Percentiles rank a stretch among this genome's conserved stretches.
Evolutionary conservation across 345 rosid genomes (phyloP).

Genomic region (Eutrema japonicum): DNA sequence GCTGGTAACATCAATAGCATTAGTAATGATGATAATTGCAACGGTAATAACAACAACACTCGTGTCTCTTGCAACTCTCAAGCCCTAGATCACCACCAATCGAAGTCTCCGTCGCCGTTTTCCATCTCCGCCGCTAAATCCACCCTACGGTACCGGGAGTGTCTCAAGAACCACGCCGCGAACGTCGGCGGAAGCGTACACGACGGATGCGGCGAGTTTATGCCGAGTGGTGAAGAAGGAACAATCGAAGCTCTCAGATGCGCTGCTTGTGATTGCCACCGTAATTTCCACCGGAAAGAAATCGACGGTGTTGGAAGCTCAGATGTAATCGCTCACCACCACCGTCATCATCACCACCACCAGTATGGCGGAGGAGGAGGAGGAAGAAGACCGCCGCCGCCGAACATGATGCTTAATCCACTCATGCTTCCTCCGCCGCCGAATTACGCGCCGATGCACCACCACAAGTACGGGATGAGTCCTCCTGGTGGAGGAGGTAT

Average conservation of each 20-base stretch:
- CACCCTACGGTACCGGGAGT: conserved; percentile 69
- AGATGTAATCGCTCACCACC: conserved; percentile 23
- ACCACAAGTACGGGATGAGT: conserved; percentile 50
- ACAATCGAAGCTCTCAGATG: conserved; percentile 79
- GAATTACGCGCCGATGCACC: conserved; percentile 40
- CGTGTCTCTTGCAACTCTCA: conserved; percentile 54
- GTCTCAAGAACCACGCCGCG: conserved; percentile 92
- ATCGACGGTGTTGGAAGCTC: conserved; percentile 46
- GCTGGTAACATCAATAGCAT: conserved; percentile 22
- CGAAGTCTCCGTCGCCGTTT: conserved; percentile 42
- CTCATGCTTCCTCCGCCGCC: conserved; percentile 59
- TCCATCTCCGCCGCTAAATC: conserved; percentile 24
- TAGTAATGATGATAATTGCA: conserved; percentile 38
- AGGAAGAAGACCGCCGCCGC: conserved; percentile 40
- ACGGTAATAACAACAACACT: conserved; percentile 50
- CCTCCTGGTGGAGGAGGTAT: conserved; percentile 55
- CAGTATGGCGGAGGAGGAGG: conserved; percentile 38
- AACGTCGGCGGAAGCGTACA: conserved; percentile 76
- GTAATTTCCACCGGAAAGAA: conserved; percentile 91
- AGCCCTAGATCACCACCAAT: conserved; percentile 72
- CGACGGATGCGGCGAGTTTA: conserved; percentile 98
- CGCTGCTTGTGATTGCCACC: conserved; percentile 95
- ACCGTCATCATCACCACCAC: conserved; percentile 18
- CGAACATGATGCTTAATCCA: conserved; percentile 45
- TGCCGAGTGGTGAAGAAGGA: conserved; percentile 95